Conservation (phyloP, 495 filamentous ascomycete species). For the Xylaria palmicola region DNA sequence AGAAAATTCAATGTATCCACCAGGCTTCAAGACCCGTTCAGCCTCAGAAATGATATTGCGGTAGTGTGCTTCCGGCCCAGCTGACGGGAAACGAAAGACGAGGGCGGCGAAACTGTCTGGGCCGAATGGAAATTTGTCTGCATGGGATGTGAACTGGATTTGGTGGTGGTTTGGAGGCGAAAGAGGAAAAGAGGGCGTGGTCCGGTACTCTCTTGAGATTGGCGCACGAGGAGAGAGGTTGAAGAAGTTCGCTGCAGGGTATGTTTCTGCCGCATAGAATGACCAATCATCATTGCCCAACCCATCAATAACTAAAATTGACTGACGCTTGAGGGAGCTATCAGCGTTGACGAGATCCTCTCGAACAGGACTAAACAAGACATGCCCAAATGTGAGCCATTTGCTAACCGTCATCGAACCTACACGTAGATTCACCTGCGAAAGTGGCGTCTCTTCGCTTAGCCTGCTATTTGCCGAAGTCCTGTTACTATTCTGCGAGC, state of each 20-base stretch:
- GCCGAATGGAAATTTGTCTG: conserved; percentile 80
- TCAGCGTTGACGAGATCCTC: conserved; percentile 61
- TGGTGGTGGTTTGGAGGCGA: conserved; percentile 84
- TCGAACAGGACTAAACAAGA: conserved; percentile 90
- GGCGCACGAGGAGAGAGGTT: conserved; percentile 64
- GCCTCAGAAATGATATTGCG: conserved; percentile 81
- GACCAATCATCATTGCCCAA: conserved; percentile 90
- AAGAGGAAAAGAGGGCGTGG: conserved; percentile 45
- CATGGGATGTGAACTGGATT: conserved; percentile 66
- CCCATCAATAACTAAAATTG: conserved; percentile 88
- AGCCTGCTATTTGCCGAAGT: conserved; percentile 46
- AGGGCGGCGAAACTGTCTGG: conserved; percentile 79
- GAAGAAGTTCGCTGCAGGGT: conserved; percentile 82
- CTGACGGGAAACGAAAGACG: conserved; percentile 84
- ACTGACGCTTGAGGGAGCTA: conserved; percentile 51
- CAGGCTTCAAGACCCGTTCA: conserved; percentile 85
- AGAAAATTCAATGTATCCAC: conserved; percentile 84
- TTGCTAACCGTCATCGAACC: conserved; percentile 64
- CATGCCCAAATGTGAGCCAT: conserved; percentile 93
- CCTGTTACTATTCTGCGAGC: conserved; percentile 31
- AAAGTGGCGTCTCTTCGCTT: conserved; percentile 56
- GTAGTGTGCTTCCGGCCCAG: conserved; percentile 70
- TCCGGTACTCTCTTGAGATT: conserved; percentile 33
- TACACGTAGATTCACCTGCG: conserved; percentile 79
- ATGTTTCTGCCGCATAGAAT: conserved; percentile 92